Evolutionary conservation across 768 basidiomycete genomes (phyloP), one percentile per base, ranked within the genome.

Genomic region (Boletales sp.): DNA sequence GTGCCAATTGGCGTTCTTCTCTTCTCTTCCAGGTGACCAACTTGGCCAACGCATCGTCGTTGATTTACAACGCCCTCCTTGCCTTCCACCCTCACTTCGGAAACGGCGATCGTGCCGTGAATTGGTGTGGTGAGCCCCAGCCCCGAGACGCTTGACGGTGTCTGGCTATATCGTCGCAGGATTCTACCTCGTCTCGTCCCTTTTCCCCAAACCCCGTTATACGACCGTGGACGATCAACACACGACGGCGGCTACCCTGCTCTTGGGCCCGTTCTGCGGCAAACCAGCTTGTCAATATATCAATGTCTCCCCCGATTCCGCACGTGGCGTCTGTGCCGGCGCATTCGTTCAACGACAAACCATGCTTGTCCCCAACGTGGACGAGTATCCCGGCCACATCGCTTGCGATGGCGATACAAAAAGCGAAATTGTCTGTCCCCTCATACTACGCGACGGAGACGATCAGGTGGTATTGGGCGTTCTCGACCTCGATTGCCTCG

Each of bases 251-350:
- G 48, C 48, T 56, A 44, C 40, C 58, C 46, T 94, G 9, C 70
- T 91, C 38, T 72, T 94, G 7, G 92, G 86, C 1, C 92, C 93
- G 0, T 96, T 94, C 70, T 86, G 83, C 57, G 94, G 94, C 46
- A 88, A 87, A 58, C 94, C 94, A 2, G 94, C 94, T 0, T 97
- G 94, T 66, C 87, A 90, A 58, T 83, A 78, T 58, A 93, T 96
- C 65, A 72, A 78, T 49, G 73, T 81, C 37, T 70, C 76, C 14
- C 74, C 72, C 1, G 81, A 77, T 11, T 73, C 74, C 10, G 55
- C 72, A 2, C 77, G 79, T n/a, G 92, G 94, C 28, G 94, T 96
- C 11, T 96, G 94, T 65, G 89, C 91, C 7, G 84, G 84, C 44
- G 84, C 86, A 2, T 95, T 81, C 66, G 48, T 83, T 13, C 74